phyloP scores from a whole-genome alignment of 495 filamentous ascomycete species.

The Filosporella fistucella region DNA sequence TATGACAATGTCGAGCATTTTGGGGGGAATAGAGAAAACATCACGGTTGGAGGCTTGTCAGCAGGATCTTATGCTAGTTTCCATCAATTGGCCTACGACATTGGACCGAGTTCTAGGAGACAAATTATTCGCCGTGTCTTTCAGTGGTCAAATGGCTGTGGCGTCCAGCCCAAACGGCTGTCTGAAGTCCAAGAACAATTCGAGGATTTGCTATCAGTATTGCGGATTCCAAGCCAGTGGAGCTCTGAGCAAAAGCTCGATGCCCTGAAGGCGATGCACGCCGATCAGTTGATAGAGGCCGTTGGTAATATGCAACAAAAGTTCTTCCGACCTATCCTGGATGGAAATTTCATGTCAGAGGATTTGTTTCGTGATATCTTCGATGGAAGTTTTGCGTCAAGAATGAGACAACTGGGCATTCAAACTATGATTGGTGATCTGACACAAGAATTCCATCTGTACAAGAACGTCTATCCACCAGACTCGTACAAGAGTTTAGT shows the following conservation, averaged over 20 bases:
- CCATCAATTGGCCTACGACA: conserved; percentile 13
- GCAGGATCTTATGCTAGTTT: conserved; percentile 52
- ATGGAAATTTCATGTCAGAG: conserved; percentile 9
- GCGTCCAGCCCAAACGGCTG: conserved; percentile 3
- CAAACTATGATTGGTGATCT: conserved; percentile 14
- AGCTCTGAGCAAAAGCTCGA: not conserved
- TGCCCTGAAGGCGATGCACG: not conserved
- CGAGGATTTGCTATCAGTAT: conserved; percentile 2
- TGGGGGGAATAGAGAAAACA: conserved; percentile 58
- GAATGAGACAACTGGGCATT: conserved; percentile 5
- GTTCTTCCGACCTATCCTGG: conserved; percentile 9
- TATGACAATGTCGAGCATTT: conserved; percentile 62
- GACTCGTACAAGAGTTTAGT: conserved; percentile 6
- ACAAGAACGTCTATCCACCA: conserved; percentile 5
- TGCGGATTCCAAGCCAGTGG: conserved; percentile 1
- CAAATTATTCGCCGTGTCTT: conserved; percentile 3
- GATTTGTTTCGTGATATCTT: conserved; percentile 8
- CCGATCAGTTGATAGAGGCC: conserved; percentile 1
- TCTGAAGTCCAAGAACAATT: conserved; percentile 10
- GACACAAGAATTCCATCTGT: conserved; percentile 14
- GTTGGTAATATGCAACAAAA: conserved; percentile 6
- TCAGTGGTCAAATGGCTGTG: conserved; percentile 10
- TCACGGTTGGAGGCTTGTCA: conserved; percentile 7
- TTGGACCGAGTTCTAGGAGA: not conserved
- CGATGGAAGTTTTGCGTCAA: conserved; percentile 2